Conservation (phyloP, 441 rosid genomes). For the Croton laevigatus region DNA sequence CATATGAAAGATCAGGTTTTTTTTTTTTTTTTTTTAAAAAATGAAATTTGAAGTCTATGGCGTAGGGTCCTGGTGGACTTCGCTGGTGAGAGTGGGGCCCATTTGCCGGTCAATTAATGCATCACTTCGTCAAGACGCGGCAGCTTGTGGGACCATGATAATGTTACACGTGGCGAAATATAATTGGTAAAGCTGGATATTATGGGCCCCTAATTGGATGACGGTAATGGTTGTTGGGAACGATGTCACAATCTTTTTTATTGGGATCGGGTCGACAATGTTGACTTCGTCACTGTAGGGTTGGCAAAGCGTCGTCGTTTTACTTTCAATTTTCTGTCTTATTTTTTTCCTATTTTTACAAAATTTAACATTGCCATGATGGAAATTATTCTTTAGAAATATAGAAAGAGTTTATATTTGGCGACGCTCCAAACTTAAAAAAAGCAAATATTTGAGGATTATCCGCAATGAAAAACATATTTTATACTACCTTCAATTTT, state of each 20-base stretch:
- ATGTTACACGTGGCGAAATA: background rate
- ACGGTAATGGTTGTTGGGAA: background rate
- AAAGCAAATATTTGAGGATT: no score
- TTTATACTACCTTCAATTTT: no score
- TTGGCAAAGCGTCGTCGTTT: background rate
- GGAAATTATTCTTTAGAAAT: no score
- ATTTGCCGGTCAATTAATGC: slow-evolving; percentile 12
- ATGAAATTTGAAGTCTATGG: background rate
- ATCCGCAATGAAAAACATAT: no score
- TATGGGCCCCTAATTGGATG: background rate
- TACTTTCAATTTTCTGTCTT: no score
- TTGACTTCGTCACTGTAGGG: background rate
- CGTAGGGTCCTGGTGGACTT: background rate
- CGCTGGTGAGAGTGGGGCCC: background rate
- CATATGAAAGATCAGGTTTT: background rate
- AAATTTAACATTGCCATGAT: no score
- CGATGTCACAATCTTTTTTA: background rate
- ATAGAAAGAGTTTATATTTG: no score
- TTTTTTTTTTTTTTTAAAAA: background rate
- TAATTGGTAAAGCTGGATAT: background rate
- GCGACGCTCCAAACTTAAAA: no score
- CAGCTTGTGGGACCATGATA: slow-evolving; percentile 16
- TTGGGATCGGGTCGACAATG: background rate
- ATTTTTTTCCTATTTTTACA: no score
- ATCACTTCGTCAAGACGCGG: slow-evolving; percentile 30